These are phyloP conservation scores for Angophora floribunda DNA, from an alignment of 345 rosid species.

Conservation along the genomic window DNA sequence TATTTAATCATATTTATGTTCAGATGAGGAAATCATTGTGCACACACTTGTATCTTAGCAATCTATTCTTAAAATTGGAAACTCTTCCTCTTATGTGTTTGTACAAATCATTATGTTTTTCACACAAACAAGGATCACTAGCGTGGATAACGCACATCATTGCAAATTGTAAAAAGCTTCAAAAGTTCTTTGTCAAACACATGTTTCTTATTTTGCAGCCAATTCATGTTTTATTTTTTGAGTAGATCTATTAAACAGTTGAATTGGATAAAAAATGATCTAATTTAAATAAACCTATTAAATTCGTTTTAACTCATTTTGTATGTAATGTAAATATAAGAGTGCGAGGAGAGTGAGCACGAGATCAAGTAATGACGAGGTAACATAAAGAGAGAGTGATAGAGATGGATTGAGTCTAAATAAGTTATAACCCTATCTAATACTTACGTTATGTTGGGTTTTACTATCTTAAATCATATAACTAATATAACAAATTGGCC, in stretches of 20 bases:
- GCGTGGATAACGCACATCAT: not conserved
- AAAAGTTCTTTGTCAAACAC: not conserved
- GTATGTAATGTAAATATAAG: not conserved
- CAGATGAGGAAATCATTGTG: not conserved
- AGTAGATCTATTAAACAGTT: not conserved
- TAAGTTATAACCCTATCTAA: too few species aligned
- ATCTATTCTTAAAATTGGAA: not conserved
- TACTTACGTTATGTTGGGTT: not conserved
- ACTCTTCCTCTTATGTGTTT: not conserved
- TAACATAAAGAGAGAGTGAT: not conserved
- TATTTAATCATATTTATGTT: not conserved
- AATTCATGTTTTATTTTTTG: not conserved
- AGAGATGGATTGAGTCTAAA: too few species aligned
- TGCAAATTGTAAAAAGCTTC: not conserved
- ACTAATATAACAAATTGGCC: not conserved
- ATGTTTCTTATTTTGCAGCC: not conserved
- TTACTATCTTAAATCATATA: too few species aligned
- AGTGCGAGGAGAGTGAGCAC: not conserved
- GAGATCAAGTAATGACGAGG: accelerated
- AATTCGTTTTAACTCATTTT: too few species aligned
- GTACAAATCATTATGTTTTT: too few species aligned
- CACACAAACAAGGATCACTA: not conserved
- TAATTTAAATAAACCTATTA: too few species aligned
- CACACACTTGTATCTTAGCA: not conserved
- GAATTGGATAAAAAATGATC: not conserved